Evolutionary conservation across 805 yeast species (phyloP), one percentile per base, ranked within the genome.

Genomic region (Kockiozyma suomiensis): DNA sequence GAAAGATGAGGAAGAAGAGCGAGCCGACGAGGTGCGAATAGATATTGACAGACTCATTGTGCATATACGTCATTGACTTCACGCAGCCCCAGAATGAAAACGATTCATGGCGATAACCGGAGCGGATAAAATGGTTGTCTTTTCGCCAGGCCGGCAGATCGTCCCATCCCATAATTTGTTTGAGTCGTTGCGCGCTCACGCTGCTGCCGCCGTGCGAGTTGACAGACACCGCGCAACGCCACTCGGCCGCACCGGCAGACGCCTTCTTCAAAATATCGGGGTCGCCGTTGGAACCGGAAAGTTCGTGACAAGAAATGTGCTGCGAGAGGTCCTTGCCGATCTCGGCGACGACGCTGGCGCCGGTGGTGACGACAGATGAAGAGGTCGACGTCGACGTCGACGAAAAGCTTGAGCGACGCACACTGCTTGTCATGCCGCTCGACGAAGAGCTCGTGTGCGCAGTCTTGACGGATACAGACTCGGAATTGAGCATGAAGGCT

Each of bases 11-110:
- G 30, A 69, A 54, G 3, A 65, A 50, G 3, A 68, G 33, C 13
- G 75, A 45, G 13, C 75, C 72, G 6, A 75, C 49, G 59, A 87
- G 72, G 69, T 87, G 94, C 2, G 87, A 73, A 74, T 85, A 87
- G 25, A 88, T 85, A 70, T 88, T 87, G 19, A 86, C 84, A 0
- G 90, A 76, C 72, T 87, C 94, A 66, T 88, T 88, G 73, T 87
- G 90, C 45, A 85, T 64, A 65, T 81, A 83, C 6, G 76, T 65
- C 48, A 87, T 70, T 1, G 88, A 81, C 41, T 74, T 65, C 17
- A 84, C 58, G 59, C 87, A 83, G 50, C 71, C 73, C 45, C 58
- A 51, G 62, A 74, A 79, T 32, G 86, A 81, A 35, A 71, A 66
- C 0, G 88, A 82, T 56, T 81, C 84, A 35, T 76, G 78, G 19